Base-by-base conservation (phyloP, 352 stramenopile species). In the Globisporangium barbulae region DNA sequence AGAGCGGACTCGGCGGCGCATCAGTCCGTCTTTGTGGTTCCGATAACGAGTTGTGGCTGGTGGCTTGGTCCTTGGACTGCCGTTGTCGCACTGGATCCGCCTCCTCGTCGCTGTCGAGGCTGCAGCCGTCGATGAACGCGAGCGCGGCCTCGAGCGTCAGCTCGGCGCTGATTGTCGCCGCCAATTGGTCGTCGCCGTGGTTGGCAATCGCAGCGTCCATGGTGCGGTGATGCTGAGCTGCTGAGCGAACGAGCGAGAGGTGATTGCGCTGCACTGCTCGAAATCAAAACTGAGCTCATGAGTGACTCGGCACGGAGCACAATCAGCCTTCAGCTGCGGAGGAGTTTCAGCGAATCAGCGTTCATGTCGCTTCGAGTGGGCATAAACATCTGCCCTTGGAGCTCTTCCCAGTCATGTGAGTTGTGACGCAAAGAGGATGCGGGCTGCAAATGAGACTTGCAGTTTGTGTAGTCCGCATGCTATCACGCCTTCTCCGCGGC, bases 141-240 rank as follows among this genome's bases (percentile, higher is more conserved):
- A 64, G 59, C 35, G 59, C 37, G 31, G 59, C 59, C 59, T 64
- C 59, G 8, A 64, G 59, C 35, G 58, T 63, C 45, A 64, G 47
- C 22, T 50, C 47, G 5, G 22, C 28, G 6, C 22, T 30, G 22
- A 35, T 21, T n/a, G 12, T 13, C 39, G 13, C 39, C 13, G 13
- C 7, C 8, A 15, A 1, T n/a, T 12, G 39, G 39, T 45, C 39
- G 39, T 53, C 6, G 17, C 28, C 21, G 21, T 33, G 21, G 47
- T 30, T 33, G 47, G n/a, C 45, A 52, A 52, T 25, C 12, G 21
- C 9, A 28, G 47, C 47, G 39, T 45, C 39, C 39, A 45, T 45
- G 15, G 39, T 45, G 39, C 15, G 12, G 39, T 9, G 12, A 13
- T 5, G 39, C 39, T 45, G 39, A 45, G 13, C 39, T 42, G 39